Conservation (phyloP, 768 basidiomycete species). For the Heimioporus sp. region DNA sequence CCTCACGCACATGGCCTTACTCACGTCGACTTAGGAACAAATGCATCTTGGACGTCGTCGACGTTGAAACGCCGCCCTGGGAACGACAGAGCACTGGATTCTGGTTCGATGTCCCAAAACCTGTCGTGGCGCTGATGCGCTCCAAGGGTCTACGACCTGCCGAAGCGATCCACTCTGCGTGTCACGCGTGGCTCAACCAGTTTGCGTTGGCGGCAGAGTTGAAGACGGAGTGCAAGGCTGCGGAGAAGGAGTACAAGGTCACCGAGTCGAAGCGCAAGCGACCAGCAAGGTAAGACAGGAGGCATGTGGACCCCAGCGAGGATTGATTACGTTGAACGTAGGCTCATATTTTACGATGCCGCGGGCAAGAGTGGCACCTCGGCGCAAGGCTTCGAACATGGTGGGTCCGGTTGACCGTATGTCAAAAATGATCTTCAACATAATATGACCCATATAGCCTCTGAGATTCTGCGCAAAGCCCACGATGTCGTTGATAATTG, state of each 20-base stretch:
- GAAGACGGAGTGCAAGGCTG: conserved; percentile 79
- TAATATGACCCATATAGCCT: conserved; percentile 38
- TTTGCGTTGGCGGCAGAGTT: conserved; percentile 69
- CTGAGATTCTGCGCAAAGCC: conserved; percentile 57
- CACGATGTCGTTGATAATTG: conserved; percentile 57
- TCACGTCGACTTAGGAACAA: conserved; percentile 42
- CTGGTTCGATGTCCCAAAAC: conserved; percentile 74
- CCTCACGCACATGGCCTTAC: not conserved
- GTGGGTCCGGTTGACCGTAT: conserved; percentile 33
- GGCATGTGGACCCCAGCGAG: not conserved
- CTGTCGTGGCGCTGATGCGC: conserved; percentile 51
- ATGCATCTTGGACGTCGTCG: conserved; percentile 71
- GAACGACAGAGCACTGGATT: conserved; percentile 69
- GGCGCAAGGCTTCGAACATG: conserved; percentile 80
- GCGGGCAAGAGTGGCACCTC: conserved; percentile 70
- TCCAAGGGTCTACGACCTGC: conserved; percentile 61
- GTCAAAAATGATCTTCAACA: not conserved
- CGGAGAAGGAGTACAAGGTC: conserved; percentile 68
- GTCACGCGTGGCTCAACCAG: conserved; percentile 79
- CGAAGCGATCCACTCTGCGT: conserved; percentile 81
- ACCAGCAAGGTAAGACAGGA: conserved; percentile 43
- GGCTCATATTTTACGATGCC: conserved; percentile 80
- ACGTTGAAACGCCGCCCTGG: conserved; percentile 77
- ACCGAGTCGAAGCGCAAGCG: conserved; percentile 56
- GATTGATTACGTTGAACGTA: conserved; percentile 20